Base-by-base conservation (phyloP, 108 stramenopile genomes). In the Hondaea fermentalgiana region DNA sequence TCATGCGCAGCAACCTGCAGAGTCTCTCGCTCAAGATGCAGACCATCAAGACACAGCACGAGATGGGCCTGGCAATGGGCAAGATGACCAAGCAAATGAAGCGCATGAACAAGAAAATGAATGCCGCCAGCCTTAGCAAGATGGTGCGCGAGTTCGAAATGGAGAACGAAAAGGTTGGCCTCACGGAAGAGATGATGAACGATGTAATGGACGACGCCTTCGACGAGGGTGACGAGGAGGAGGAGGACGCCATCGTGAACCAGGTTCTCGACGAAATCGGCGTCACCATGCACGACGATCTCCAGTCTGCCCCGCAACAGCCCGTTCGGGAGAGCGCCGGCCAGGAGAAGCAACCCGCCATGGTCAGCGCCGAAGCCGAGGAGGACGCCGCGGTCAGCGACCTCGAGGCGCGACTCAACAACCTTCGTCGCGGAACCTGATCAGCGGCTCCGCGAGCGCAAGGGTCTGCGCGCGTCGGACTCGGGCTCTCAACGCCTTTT, bases 141-240 rank as follows among this genome's bases (percentile, higher is more conserved):
- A 89, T 92, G 23, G 83, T 90, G 59, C 89, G 91, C 44, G 89
- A 93, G 90, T 93, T 93, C 47, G 92, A 91, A 3, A 72, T 91
- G 92, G 88, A 93, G 89, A 91, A 87, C 44, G 92, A 93, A 88
- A 90, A 53, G 89, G 92, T 92, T 90, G 91, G 89, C 42, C 88
- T 93, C 17, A 93, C 89, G 42, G 89, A 91, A 45, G 93, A 94
- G 88, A 72, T 92, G 17, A 92, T 94, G 49, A 90, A 91, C 12
- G 93, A 94, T 43, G 90, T 92, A 47, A 88, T 94, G 44, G 93
- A 93, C 89, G 93, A 93, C 87, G 93, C 92, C 10, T 72, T 94
- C 35, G 92, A 92, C 19, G 92, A 91, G 49, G 93, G 90, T n/a
- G 93, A 91, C 47, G 93, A 92, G 35, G 93, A 93, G 76, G 93